Evolutionary conservation across 2,329 filamentous ascomycete genomes (phyloP), one percentile per base, ranked within the genome.

Genomic region (Fusarium tuaranense): DNA sequence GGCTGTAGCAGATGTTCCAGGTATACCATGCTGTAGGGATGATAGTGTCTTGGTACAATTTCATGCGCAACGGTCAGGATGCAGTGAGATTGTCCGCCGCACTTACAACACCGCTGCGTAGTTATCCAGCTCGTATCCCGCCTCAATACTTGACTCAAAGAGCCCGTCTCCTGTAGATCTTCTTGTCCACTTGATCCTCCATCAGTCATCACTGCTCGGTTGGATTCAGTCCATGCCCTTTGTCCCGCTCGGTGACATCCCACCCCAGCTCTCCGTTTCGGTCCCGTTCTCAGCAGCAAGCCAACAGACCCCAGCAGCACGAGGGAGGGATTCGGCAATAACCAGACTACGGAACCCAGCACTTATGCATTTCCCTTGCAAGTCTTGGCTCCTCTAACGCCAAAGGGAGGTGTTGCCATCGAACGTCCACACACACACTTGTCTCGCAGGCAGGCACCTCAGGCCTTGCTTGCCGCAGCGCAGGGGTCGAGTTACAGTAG

Each of bases 201-300:
- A 34, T 55, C 48, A 30, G 27, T 55, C 48, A 55, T 55, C 48
- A 55, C 27, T 53, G 18, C 27, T 53, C 27, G 48, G 48, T 7
- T 53, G 48, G 46, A 51, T 18, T 32, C 48, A 20, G 20, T 46
- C 41, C 41, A 46, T 20, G 41, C 13, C 41, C 48, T 39, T 10
- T 75, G 70, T 75, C 63, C 67, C 70, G 75, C 63, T 46, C 62
- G 59, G 69, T 74, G 61, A 41, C 60, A 65, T 73, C 51, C 59
- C 65, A 41, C 44, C 69, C 69, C 46, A 46, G 41, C 66, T 62
- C 53, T 67, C 59, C 39, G 36, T 63, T 25, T 27, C 51, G 55
- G 41, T 59, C 39, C 48, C 22, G 34, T 57, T 51, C 27, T 51
- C 27, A 32, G 18, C 27, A 30, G 30, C 39, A 63, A 74, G 71